Evolutionary conservation across 2,329 filamentous ascomycete genomes (phyloP).

Genomic region (Monosporascus sp.): DNA sequence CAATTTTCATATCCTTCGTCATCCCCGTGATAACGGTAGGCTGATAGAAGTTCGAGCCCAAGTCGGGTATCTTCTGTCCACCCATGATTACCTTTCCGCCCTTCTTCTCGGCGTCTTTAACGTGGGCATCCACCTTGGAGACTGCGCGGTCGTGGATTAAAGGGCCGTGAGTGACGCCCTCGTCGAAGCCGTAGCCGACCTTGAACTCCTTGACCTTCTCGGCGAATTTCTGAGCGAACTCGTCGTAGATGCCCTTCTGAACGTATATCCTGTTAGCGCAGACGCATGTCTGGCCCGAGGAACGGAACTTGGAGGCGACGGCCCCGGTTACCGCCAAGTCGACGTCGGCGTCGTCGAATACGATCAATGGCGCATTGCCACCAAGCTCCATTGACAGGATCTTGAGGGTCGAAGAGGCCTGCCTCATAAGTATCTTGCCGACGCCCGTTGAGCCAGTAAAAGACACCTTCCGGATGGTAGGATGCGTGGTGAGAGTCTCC

Average conservation of each 20-base stretch:
- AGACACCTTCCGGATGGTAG: constrained; percentile 79
- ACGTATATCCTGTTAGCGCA: constrained; percentile 81
- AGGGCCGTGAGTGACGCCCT: constrained; percentile 71
- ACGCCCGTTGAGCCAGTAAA: constrained; percentile 79
- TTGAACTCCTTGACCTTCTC: constrained; percentile 69
- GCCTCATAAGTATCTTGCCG: constrained; percentile 79
- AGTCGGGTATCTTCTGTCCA: constrained; percentile 65
- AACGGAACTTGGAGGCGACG: constrained; percentile 85
- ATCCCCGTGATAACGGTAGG: constrained; percentile 86
- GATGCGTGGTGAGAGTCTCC: constrained; percentile 67
- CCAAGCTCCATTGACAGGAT: constrained; percentile 82
- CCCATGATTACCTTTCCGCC: constrained; percentile 72
- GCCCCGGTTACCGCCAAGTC: constrained; percentile 80
- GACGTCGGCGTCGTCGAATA: constrained; percentile 91
- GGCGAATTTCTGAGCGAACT: constrained; percentile 63
- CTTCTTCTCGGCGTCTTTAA: constrained; percentile 71
- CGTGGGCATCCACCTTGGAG: constrained; percentile 72
- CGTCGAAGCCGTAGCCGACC: constrained; percentile 68
- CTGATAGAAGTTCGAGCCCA: constrained; percentile 83
- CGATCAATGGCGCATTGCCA: constrained; percentile 92
- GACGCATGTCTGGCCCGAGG: constrained; percentile 92
- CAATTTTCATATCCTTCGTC: constrained; percentile 78
- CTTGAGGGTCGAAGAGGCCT: constrained; percentile 80
- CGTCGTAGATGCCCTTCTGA: constrained; percentile 71
- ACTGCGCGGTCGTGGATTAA: constrained; percentile 81